Evolutionary conservation across 306 rosid genomes (phyloP), one percentile per base, ranked within the genome.

Genomic region (Prunus campanulata): DNA sequence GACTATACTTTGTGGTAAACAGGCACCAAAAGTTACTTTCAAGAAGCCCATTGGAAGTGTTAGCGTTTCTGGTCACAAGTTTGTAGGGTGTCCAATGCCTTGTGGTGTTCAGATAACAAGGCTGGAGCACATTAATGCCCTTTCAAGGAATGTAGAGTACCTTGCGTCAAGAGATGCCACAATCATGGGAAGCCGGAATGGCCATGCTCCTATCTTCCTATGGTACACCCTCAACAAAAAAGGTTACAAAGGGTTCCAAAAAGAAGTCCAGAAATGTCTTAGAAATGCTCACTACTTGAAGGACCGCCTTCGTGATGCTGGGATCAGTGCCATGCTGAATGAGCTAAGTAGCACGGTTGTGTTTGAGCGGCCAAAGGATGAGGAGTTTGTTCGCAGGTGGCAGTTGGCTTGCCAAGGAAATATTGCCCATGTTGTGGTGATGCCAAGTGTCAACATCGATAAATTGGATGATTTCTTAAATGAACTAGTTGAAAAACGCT

Each of bases 121-220:
- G 81, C 72, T 87, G 69, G 77, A 84, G 80, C 82, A 87, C 83
- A 80, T 84, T 8, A 87, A 85, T 71, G 83, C 68, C 55, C 84
- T 89, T 47, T 86, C 92, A 11, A 85, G 82, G 9, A 85, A 91
- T 16, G 90, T 91, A 3, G 93, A 86, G 73, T 85, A 83, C 77
- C 90, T 91, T 39, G 92, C 87, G 50, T 91, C 97, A 11, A 87
- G 88, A 65, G 97, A 91, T 68, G 85, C 85, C 50, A 91, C 97
- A 20, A 91, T 91, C 76, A 88, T 89, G 87, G 92, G 94, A 22
- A 91, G 97, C 65, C 85, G 93, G 52, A 66, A 85, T 19, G 97
- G 94, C 44, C 91, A 88, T 71, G 90, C 92, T 20, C 89, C 94
- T 8, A 89, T 91, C 66, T 91, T 89, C 82, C 80, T 91, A 3